Evolutionary conservation across 1,139 yeast species (phyloP), one percentile per base, ranked within the genome.

Genomic region (Keqinozyma sinolaborantium): DNA sequence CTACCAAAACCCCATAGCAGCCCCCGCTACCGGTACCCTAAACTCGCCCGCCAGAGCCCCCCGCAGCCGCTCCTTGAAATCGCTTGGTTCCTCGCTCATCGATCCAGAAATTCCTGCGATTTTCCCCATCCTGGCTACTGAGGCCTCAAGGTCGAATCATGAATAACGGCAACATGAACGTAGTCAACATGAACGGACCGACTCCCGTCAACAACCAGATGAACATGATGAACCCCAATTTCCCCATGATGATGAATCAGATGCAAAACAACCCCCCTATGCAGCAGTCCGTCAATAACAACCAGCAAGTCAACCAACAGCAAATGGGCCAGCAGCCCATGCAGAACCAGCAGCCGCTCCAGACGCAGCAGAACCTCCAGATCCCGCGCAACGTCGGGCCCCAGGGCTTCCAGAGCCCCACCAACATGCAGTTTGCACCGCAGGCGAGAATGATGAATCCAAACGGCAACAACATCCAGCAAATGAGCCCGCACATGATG

Each of bases 221-320:
- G 32, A 31, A 30, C 8, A 44, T 8, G 33, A 43, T 15, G 51
- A 55, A 43, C 47, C 49, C n/a, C 40, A 60, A n/a, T 18, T 18
- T 18, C 21, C 21, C 21, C 9, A 18, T 18, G 21, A 18, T 18
- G 21, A 18, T 18, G 21, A 18, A 18, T 18, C 38, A 51, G 40
- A 62, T 44, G 47, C 53, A 23, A 56, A 50, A 34, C 56, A 57
- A 28, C 49, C 63, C 37, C 40, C 48, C 47, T 14, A 53, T 38
- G 13, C 34, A 23, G 10, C 6, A 5, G 6, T 13, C 9, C 18
- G 9, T 7, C 13, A 11, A 14, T 21, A 14, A 14, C 18, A 23
- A 23, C 10, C 9, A 23, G 9, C 25, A 23, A 23, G 7, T 30
- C 21, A 15, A 24, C 10, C 34, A 31, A 16, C 42, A 33, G 21